A percentile compares a stretch with the other conserved stretches of the same genome.
phyloP scores from a whole-genome alignment of 1,139 yeast species.

The Suhomyces coccinellae region DNA sequence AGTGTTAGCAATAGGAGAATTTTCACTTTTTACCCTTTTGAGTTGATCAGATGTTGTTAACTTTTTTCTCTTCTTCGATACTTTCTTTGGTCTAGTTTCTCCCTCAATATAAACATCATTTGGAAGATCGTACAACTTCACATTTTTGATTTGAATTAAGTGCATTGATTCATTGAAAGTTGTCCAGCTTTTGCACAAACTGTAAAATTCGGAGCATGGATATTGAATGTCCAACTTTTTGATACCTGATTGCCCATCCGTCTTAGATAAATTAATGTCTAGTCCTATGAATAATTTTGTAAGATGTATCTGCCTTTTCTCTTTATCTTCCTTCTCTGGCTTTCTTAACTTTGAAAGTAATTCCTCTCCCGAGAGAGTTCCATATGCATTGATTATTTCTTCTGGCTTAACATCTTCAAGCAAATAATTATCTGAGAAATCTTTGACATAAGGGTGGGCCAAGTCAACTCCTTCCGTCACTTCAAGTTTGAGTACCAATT shows the following conservation, averaged over 20 bases:
- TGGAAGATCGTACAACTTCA: slow-evolving; percentile 79
- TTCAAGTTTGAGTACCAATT: slow-evolving; percentile 81
- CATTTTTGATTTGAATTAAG: slow-evolving; percentile 69
- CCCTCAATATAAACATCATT: slow-evolving; percentile 80
- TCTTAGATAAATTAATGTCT: slow-evolving; percentile 52
- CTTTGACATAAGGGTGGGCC: slow-evolving; percentile 90
- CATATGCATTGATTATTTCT: slow-evolving; percentile 55
- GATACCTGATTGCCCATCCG: slow-evolving; percentile 36
- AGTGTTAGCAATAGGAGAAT: neutral
- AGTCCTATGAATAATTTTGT: slow-evolving; percentile 83
- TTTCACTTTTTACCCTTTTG: slow-evolving; percentile 19
- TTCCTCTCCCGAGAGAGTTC: slow-evolving; percentile 49
- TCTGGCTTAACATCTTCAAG: slow-evolving; percentile 55
- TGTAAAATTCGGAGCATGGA: slow-evolving; percentile 88
- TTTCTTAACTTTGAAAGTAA: slow-evolving; percentile 14
- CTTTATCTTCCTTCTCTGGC: slow-evolving; percentile 20
- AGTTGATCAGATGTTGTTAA: slow-evolving; percentile 15
- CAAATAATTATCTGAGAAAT: slow-evolving; percentile 59
- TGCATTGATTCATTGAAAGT: slow-evolving; percentile 62
- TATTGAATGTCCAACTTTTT: slow-evolving; percentile 82
- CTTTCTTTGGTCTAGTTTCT: slow-evolving; percentile 68
- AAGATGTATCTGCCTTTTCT: slow-evolving; percentile 51
- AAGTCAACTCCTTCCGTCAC: slow-evolving; percentile 67
- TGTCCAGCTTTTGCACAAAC: slow-evolving; percentile 72
- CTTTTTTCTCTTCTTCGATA: slow-evolving; percentile 32